A percentile compares a stretch with the other conserved stretches of the same genome.
Conservation (phyloP, 257 asterid genomes). For the Misopates orontium region DNA sequence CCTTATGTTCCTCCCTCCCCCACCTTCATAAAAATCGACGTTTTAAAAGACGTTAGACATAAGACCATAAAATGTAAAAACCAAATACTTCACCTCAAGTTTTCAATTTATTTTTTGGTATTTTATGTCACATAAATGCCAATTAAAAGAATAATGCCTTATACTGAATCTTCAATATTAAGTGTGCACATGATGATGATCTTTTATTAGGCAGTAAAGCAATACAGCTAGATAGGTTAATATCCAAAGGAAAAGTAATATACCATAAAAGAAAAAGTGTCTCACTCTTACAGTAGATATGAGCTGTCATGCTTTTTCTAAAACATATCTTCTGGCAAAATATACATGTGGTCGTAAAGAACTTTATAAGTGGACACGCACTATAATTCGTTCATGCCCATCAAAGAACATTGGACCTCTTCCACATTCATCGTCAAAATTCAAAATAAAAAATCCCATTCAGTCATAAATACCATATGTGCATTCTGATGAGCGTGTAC, state of each 20-base stretch:
- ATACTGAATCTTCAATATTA: too few species aligned
- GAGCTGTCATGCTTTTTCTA: constrained; percentile 69
- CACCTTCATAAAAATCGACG: constrained; percentile 26
- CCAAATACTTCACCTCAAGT: too few species aligned
- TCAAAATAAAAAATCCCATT: background rate
- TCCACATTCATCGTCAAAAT: constrained; percentile 5
- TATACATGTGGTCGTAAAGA: background rate
- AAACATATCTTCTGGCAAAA: constrained; percentile 32
- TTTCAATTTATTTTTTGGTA: background rate
- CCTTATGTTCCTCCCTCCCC: constrained; percentile 71
- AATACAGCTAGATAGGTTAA: constrained; percentile 20
- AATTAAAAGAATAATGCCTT: background rate
- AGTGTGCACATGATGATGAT: too few species aligned
- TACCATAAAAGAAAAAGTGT: constrained; percentile 49
- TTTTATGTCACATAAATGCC: too few species aligned
- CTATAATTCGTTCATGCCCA: background rate
- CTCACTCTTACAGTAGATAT: constrained; percentile 39
- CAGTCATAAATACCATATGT: background rate
- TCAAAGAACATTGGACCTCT: background rate
- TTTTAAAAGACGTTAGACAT: too few species aligned
- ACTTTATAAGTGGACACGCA: constrained; percentile 15
- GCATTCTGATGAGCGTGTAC: background rate
- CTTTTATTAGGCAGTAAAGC: constrained; percentile 6
- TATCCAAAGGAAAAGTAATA: constrained; percentile 25
- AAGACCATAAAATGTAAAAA: too few species aligned